These are phyloP conservation scores for Cercophora scortea DNA, from an alignment of 495 filamentous ascomycete genomes.

Conservation along the genomic window DNA sequence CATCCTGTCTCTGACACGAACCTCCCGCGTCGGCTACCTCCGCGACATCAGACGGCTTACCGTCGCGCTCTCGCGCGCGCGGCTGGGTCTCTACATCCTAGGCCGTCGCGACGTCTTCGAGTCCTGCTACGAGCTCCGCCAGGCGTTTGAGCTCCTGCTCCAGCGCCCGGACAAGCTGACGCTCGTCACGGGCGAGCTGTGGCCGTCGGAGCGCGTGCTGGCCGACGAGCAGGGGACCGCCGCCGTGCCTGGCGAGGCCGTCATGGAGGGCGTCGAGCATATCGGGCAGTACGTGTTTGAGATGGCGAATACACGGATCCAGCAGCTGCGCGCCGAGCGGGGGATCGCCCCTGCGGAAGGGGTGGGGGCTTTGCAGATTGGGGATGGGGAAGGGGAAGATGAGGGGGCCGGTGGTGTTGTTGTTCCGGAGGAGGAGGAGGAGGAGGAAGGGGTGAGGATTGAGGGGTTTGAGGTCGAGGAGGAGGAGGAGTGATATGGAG, in stretches of 20 bases:
- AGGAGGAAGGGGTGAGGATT: conserved; percentile 9
- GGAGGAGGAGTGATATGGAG: not conserved
- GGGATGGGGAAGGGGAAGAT: conserved; percentile 36
- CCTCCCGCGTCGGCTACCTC: conserved; percentile 83
- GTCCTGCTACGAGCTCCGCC: conserved; percentile 75
- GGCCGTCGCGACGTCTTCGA: conserved; percentile 87
- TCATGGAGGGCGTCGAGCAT: conserved; percentile 90
- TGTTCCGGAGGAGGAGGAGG: not conserved
- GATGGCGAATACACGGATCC: conserved; percentile 82
- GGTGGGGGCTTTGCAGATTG: conserved; percentile 35
- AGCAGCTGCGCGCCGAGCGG: conserved; percentile 38
- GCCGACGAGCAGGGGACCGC: conserved; percentile 48
- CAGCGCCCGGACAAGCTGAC: conserved; percentile 68
- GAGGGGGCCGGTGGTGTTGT: conserved; percentile 16
- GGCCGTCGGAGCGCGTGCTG: conserved; percentile 56
- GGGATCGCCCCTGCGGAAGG: conserved; percentile 19
- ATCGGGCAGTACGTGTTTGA: conserved; percentile 95
- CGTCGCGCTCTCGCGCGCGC: conserved; percentile 90
- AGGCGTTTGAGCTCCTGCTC: conserved; percentile 71
- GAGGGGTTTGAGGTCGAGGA: conserved; percentile 29
- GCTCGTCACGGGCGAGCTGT: conserved; percentile 80
- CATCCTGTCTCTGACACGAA: conserved; percentile 85
- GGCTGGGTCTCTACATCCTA: conserved; percentile 87
- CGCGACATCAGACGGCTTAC: conserved; percentile 91
- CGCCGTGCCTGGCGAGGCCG: conserved; percentile 38